phyloP scores from a whole-genome alignment of 192 early-diverging fungal genomes.

The Linnemannia elongata region DNA sequence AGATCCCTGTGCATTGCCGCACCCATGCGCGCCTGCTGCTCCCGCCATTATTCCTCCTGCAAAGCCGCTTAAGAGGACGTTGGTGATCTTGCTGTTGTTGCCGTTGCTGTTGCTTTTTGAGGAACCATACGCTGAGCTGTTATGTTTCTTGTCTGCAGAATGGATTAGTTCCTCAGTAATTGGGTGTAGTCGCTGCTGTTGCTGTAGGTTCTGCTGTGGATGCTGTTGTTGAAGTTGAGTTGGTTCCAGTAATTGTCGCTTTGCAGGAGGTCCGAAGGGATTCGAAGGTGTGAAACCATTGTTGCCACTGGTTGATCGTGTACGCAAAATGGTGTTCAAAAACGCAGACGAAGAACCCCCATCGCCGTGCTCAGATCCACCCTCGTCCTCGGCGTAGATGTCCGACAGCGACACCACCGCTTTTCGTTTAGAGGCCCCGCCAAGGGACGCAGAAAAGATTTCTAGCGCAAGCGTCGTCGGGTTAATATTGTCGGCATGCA shows the following conservation, averaged over 20 bases:
- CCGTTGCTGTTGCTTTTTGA: not conserved
- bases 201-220: not conserved
- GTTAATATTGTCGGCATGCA: not conserved
- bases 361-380: not conserved
- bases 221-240: constrained; percentile 1
- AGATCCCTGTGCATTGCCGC: not conserved
- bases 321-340: constrained; percentile 12
- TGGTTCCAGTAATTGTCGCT: constrained; percentile 21
- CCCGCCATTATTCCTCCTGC: not conserved
- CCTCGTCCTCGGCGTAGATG: constrained; percentile 25
- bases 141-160: not conserved
- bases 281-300: not conserved
- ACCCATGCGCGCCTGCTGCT: not conserved
- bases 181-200: not conserved
- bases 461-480: constrained; percentile 29
- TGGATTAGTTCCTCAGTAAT: not conserved
- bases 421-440: constrained; percentile 25
- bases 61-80: not conserved
- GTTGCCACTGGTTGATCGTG: not conserved
- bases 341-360: constrained; percentile 18
- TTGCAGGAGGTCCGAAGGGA: not conserved
- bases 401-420: constrained; percentile 40
- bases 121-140: not conserved
- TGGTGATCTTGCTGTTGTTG: not conserved
- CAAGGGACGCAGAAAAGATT: constrained; percentile 16